These are phyloP conservation scores for Anthoceros angustus DNA, from an alignment of 225 moss, liverwort and hornwort species.

Conservation along the genomic window DNA sequence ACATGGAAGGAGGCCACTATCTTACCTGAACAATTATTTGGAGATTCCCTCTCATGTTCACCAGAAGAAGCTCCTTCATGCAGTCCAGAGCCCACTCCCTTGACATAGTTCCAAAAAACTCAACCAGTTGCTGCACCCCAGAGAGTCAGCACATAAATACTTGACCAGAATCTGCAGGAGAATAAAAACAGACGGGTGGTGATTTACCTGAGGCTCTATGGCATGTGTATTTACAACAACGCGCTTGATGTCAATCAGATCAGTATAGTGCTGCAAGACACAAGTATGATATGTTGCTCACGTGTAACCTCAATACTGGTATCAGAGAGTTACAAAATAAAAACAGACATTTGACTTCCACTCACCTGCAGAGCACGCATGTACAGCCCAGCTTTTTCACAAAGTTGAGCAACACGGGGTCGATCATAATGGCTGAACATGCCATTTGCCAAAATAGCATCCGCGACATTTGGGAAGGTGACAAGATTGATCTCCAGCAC, in stretches of 20 bases:
- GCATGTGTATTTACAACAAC: slow-evolving; percentile 96
- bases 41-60: slow-evolving; percentile 95
- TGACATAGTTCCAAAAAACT: slow-evolving; percentile 95
- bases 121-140: slow-evolving; percentile 59
- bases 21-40: slow-evolving; percentile 95
- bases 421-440: slow-evolving; percentile 98
- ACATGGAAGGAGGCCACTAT: neutral
- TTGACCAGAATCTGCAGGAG: neutral
- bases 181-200: neutral
- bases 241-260: slow-evolving; percentile 87
- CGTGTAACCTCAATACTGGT: neutral
- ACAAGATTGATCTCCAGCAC: slow-evolving; percentile 97
- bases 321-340: neutral
- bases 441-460: slow-evolving; percentile 94
- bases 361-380: slow-evolving; percentile 95
- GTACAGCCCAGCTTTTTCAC: slow-evolving; percentile 99
- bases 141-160: neutral
- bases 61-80: slow-evolving; percentile 96
- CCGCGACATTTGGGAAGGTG: slow-evolving; percentile 96
- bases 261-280: slow-evolving; percentile 67
- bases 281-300: neutral
- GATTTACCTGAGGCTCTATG: slow-evolving; percentile 81
- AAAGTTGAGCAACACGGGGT: slow-evolving; percentile 97
- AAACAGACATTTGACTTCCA: neutral
- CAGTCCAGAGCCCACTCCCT: slow-evolving; percentile 98